phyloP scores from a whole-genome alignment of 2,329 filamentous ascomycete species.

The Daldinia sp. region DNA sequence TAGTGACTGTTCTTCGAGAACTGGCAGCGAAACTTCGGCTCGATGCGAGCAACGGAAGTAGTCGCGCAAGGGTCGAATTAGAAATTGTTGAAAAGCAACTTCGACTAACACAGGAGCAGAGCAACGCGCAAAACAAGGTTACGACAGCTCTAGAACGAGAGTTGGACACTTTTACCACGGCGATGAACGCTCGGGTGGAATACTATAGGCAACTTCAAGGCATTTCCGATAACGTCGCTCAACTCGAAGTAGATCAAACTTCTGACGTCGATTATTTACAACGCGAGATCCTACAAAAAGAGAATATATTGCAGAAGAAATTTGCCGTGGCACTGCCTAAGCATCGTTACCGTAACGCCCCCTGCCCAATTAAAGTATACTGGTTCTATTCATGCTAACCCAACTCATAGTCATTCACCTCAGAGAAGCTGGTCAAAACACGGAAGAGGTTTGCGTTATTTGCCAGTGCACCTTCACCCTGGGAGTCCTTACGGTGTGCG shows the following conservation, averaged over 20 bases:
- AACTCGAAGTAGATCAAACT: conserved; percentile 71
- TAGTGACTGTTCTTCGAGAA: conserved; percentile 74
- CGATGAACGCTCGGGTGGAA: conserved; percentile 86
- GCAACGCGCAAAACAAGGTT: conserved; percentile 61
- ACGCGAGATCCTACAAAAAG: conserved; percentile 58
- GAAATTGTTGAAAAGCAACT: conserved; percentile 71
- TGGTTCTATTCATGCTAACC: conserved; percentile 29
- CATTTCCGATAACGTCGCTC: conserved; percentile 86
- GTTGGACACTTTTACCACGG: conserved; percentile 75
- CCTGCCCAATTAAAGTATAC: conserved; percentile 19
- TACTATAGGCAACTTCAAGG: conserved; percentile 91
- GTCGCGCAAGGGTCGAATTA: conserved; percentile 68
- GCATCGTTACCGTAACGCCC: conserved; percentile 71
- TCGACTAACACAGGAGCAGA: conserved; percentile 63
- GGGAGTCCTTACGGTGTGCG: conserved; percentile 87
- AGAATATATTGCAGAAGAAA: conserved; percentile 62
- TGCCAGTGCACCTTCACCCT: conserved; percentile 79
- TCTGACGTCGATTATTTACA: conserved; percentile 53
- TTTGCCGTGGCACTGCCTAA: conserved; percentile 74
- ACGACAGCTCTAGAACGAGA: conserved; percentile 68
- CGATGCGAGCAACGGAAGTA: conserved; percentile 61
- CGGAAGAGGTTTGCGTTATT: conserved; percentile 80
- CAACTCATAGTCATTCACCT: conserved; percentile 59
- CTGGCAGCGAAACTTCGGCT: conserved; percentile 67
- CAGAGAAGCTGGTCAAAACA: conserved; percentile 66